A percentile compares a stretch with the other conserved stretches of the same genome.
Evolutionary conservation across 2,329 filamentous ascomycete genomes (phyloP).

Genomic region (Epichloe sylvatica): DNA sequence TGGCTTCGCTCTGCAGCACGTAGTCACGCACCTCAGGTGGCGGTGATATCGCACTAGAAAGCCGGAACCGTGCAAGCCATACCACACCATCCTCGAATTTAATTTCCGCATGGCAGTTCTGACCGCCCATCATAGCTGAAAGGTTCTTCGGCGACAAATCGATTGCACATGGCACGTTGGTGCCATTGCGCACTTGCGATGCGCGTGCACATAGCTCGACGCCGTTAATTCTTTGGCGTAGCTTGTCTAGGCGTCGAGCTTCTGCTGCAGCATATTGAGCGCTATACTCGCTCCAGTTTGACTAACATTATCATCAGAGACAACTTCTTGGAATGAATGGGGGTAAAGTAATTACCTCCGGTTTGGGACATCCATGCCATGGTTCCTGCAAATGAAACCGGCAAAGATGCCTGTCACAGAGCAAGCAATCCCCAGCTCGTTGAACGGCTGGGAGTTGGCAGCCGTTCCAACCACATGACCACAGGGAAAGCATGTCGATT

Average conservation of each 20-base stretch:
- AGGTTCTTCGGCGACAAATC: conserved; percentile 10
- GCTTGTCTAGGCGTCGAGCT: background rate
- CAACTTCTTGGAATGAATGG: too few species aligned
- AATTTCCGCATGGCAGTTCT: conserved; percentile 17
- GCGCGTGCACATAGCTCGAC: background rate
- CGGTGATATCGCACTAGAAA: background rate
- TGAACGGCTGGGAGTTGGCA: conserved; percentile 9
- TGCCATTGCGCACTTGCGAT: background rate
- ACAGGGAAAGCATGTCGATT: background rate
- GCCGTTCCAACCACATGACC: background rate
- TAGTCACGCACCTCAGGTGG: background rate
- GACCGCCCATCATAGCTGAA: conserved; percentile 14
- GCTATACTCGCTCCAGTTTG: background rate
- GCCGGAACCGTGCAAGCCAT: background rate
- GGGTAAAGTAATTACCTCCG: background rate
- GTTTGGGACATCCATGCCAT: conserved; percentile 1
- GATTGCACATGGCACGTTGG: conserved; percentile 8
- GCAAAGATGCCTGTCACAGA: conserved; percentile 15
- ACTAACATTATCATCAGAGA: too few species aligned
- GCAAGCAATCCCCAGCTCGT: conserved; percentile 12
- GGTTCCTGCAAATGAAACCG: conserved; percentile 9
- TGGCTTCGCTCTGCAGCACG: conserved; percentile 13
- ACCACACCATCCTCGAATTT: conserved; percentile 13
- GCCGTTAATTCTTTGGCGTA: background rate
- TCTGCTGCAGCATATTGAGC: background rate